Percentiles rank a stretch among this genome's conserved stretches.
Evolutionary conservation across 805 yeast species (phyloP).

Genomic region (Cyberlindnera xylosilytica): DNA sequence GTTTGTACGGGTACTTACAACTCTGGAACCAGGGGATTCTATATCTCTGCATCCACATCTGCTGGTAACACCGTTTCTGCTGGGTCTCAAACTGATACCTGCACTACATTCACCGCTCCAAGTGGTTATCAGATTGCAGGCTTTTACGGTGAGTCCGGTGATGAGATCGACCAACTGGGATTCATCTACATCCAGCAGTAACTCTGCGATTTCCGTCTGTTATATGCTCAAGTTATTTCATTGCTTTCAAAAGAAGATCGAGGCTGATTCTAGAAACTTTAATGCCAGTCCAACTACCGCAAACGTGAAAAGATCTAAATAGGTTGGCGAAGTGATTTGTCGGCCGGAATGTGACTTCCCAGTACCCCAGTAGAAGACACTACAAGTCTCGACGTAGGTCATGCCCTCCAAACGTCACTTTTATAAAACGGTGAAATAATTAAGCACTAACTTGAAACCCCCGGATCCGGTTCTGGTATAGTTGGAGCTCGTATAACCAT

Average conservation of each 20-base stretch:
- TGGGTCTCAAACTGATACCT: conserved; percentile 5
- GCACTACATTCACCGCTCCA: conserved; percentile 8
- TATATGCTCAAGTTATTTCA: too few relatives aligned
- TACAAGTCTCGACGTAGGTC: conserved; percentile 33
- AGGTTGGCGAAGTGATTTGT: too few relatives aligned
- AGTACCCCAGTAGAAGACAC: conserved; percentile 26
- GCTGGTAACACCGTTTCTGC: conserved; percentile 4
- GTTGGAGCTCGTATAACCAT: too few relatives aligned
- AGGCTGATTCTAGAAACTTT: too few relatives aligned
- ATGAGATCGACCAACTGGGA: conserved; percentile 9
- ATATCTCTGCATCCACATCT: conserved; percentile 10
- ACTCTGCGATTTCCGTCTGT: too few relatives aligned
- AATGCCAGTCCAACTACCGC: too few relatives aligned
- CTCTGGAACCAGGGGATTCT: conserved; percentile 40
- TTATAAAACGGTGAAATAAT: conserved; percentile 41
- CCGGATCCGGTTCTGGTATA: too few relatives aligned
- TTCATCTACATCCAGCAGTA: conserved; percentile 7
- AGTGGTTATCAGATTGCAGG: conserved; percentile 12
- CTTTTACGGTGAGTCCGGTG: conserved; percentile 12
- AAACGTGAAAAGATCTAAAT: too few relatives aligned
- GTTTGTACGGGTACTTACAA: conserved; percentile 39
- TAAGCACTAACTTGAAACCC: conserved; percentile 53
- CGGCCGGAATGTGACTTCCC: conserved; percentile 21
- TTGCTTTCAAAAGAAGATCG: too few relatives aligned
- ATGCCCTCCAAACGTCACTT: conserved; percentile 28